A percentile compares a stretch with the other conserved stretches of the same genome.
Evolutionary conservation across 2,329 filamentous ascomycete species (phyloP).

Genomic region (Arthrinium puccinioides): DNA sequence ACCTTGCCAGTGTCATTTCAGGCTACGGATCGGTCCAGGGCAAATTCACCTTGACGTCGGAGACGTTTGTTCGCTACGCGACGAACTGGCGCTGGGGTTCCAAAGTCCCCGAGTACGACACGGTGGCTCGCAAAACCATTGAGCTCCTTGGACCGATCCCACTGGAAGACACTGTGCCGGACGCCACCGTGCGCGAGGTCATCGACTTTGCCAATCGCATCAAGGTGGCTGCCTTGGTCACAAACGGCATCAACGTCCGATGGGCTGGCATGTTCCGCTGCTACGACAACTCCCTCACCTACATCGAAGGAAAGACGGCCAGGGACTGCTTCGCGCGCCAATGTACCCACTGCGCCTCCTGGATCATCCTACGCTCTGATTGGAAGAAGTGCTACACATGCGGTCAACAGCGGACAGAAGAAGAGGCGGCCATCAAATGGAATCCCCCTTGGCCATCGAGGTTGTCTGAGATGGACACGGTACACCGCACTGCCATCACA

Average conservation of each 20-base stretch:
- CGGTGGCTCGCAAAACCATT: conserved; percentile 7
- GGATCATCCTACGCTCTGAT: not conserved
- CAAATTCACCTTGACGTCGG: conserved; percentile 3
- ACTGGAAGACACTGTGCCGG: not conserved
- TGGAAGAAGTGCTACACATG: not conserved
- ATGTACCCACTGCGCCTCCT: not conserved
- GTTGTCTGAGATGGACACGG: no score
- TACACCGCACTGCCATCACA: no score
- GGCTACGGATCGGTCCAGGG: conserved; percentile 10
- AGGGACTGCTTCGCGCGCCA: not conserved
- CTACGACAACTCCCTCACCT: not conserved
- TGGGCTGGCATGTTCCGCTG: not conserved
- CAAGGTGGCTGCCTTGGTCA: conserved; percentile 2
- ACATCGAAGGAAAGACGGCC: not conserved
- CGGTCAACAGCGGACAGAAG: not conserved
- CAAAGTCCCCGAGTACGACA: conserved; percentile 8
- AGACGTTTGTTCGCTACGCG: conserved; percentile 1
- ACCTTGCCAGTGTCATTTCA: conserved; percentile 5
- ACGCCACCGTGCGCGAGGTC: not conserved
- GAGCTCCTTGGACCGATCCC: conserved; percentile 5
- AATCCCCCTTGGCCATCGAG: not conserved
- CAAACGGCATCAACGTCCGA: not conserved
- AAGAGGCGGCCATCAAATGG: not conserved
- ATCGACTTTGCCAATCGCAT: not conserved
- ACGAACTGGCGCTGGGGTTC: conserved; percentile 13